Conservation (phyloP, 2,329 filamentous ascomycete species). For the Fusarium sp. region DNA sequence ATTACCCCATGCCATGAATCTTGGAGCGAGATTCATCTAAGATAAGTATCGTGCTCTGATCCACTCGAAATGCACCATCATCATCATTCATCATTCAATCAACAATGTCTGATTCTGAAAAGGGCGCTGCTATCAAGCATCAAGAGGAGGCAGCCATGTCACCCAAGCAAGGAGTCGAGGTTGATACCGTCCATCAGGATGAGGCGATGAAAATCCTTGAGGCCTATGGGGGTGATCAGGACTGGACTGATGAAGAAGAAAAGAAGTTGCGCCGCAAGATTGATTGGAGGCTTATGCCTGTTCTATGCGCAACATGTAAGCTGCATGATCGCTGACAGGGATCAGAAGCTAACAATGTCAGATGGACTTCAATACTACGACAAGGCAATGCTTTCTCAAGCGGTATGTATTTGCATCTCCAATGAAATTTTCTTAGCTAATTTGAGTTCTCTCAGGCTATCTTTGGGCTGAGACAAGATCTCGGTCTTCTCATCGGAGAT, state of each 20-base stretch:
- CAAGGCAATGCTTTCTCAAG: constrained; percentile 66
- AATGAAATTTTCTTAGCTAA: not conserved
- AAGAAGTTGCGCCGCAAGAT: constrained; percentile 53
- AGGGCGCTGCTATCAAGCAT: constrained; percentile 23
- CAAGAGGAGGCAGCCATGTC: constrained; percentile 13
- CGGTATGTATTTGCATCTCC: constrained; percentile 50
- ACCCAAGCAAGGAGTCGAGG: not conserved
- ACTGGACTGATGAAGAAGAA: constrained; percentile 59
- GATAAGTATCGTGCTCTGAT: constrained; percentile 32
- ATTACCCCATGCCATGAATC: not conserved
- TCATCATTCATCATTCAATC: not conserved
- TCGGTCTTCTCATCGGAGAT: constrained; percentile 53
- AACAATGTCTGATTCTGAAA: constrained; percentile 39
- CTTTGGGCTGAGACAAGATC: constrained; percentile 37
- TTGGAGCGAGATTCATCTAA: not conserved
- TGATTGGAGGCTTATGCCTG: constrained; percentile 55
- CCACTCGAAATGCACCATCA: constrained; percentile 3
- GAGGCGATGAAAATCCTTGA: constrained; percentile 56
- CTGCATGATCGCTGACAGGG: constrained; percentile 37
- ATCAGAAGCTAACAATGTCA: not conserved
- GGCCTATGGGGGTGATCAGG: constrained; percentile 55
- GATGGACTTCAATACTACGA: constrained; percentile 58
- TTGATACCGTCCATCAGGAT: constrained; percentile 41
- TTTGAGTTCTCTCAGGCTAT: constrained; percentile 14
- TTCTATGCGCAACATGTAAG: constrained; percentile 60